Evolutionary conservation across 202 grass and related monocot species (phyloP).

Genomic region (Elaeis oleifera): DNA sequence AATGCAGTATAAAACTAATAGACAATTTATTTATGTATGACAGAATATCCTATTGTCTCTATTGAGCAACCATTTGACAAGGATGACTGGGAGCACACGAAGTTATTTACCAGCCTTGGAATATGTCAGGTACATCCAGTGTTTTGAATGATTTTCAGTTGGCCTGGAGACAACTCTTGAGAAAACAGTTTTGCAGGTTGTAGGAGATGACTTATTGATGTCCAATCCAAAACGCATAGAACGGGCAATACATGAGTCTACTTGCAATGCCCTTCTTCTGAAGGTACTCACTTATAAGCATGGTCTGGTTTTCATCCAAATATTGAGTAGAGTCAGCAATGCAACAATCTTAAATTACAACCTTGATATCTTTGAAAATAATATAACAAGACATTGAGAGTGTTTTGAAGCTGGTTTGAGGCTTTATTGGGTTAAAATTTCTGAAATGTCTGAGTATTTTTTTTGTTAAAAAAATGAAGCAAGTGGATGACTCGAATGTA

Average conservation of each 20-base stretch:
- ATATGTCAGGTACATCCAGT: constrained; percentile 60
- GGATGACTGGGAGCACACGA: constrained; percentile 93
- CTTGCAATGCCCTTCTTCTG: constrained; percentile 92
- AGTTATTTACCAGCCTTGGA: constrained; percentile 77
- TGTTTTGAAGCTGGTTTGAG: too few species aligned
- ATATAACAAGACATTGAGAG: too few species aligned
- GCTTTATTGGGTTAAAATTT: too few species aligned
- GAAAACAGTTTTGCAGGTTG: constrained; percentile 47
- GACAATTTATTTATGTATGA: constrained; percentile 12
- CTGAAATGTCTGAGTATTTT: too few species aligned
- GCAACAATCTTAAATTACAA: too few species aligned
- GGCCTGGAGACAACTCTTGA: constrained; percentile 14
- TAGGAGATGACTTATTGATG: constrained; percentile 92
- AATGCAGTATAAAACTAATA: neutral
- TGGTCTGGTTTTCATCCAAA: too few species aligned
- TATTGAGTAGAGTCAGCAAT: too few species aligned
- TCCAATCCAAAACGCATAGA: constrained; percentile 83
- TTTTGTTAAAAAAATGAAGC: too few species aligned
- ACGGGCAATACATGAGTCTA: constrained; percentile 76
- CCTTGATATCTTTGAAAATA: too few species aligned
- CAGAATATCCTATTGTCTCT: constrained; percentile 93
- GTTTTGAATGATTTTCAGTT: constrained; percentile 9
- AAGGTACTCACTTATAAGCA: constrained; percentile 37
- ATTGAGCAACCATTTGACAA: constrained; percentile 95
- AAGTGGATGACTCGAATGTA: too few species aligned